phyloP scores from a whole-genome alignment of 192 early-diverging fungal genomes.

The Ambispora gerdemannii region DNA sequence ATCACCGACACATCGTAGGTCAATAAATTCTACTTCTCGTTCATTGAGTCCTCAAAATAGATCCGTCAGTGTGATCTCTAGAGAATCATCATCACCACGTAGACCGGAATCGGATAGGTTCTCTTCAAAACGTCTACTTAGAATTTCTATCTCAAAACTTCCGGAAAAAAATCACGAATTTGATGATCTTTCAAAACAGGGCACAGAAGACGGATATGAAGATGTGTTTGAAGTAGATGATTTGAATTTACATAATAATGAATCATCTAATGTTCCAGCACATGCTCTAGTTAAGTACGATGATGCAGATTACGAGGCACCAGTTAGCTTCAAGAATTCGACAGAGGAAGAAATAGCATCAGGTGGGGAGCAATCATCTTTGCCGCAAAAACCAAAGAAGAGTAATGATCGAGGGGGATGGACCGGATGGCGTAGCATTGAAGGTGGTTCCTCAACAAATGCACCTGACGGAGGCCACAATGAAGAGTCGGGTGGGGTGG shows the following conservation, averaged over 20 bases:
- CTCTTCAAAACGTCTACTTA: slow-evolving; percentile 10
- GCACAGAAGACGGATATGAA: not conserved
- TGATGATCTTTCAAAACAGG: not conserved
- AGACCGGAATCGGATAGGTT: slow-evolving; percentile 1
- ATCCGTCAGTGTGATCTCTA: not conserved
- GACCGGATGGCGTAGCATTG: slow-evolving; percentile 22
- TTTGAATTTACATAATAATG: too few species aligned
- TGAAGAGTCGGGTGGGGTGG: not conserved
- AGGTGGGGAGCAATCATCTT: not conserved
- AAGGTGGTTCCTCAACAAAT: not conserved
- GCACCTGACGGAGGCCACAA: not conserved
- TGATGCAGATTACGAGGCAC: not conserved
- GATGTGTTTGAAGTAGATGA: not conserved
- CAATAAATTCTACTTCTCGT: not conserved
- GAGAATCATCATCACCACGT: slow-evolving; percentile 8
- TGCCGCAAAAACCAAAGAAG: not conserved
- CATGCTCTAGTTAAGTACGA: not conserved
- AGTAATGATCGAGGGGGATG: slow-evolving; percentile 21
- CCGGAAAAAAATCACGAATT: not conserved
- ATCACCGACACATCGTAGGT: slow-evolving; percentile 3
- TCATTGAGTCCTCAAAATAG: not conserved
- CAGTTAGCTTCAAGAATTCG: not conserved
- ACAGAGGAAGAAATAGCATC: not conserved
- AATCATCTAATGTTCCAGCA: not conserved
- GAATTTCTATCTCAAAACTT: not conserved